These are phyloP conservation scores for Talaromyces borbonicus DNA, from an alignment of 495 filamentous ascomycete species.

Conservation along the genomic window DNA sequence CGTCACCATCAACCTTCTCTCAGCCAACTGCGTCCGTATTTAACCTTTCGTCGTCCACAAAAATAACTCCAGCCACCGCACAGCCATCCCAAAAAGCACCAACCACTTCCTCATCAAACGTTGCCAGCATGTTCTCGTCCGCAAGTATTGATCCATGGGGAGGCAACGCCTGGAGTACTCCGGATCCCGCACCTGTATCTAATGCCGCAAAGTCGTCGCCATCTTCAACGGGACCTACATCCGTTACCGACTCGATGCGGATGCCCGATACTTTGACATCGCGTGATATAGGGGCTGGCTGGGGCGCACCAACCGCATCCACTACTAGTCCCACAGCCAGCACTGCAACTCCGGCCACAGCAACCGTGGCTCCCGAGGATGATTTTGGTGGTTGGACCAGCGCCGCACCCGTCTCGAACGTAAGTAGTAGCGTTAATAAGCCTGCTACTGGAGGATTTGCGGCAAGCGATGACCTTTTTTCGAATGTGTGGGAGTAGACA, in stretches of 20 bases:
- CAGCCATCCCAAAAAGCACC: conserved; percentile 38
- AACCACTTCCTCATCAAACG: conserved; percentile 23
- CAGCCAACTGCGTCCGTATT: conserved; percentile 54
- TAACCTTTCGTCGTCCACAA: conserved; percentile 53
- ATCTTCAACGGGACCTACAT: conserved; percentile 10
- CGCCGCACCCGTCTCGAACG: conserved; percentile 42
- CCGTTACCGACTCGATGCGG: conserved; percentile 35
- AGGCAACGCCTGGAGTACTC: conserved; percentile 41
- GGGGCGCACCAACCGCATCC: conserved; percentile 37
- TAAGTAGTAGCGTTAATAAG: conserved; percentile 26
- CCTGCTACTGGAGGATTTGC: conserved; percentile 50
- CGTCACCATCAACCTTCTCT: conserved; percentile 32
- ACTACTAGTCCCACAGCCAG: conserved; percentile 13
- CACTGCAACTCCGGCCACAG: conserved; percentile 33
- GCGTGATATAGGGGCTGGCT: conserved; percentile 43
- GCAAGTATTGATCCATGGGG: conserved; percentile 39
- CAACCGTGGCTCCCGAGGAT: conserved; percentile 71
- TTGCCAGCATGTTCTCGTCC: conserved; percentile 22
- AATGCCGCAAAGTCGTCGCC: conserved; percentile 7
- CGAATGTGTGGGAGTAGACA: conserved; percentile 78
- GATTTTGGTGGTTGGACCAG: conserved; percentile 93
- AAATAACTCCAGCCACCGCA: conserved; percentile 8
- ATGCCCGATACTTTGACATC: conserved; percentile 36
- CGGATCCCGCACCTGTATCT: conserved; percentile 24
- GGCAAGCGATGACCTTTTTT: conserved; percentile 75